Base-by-base conservation (phyloP, 164 flowering plant genomes). In the Annona squamosa region DNA sequence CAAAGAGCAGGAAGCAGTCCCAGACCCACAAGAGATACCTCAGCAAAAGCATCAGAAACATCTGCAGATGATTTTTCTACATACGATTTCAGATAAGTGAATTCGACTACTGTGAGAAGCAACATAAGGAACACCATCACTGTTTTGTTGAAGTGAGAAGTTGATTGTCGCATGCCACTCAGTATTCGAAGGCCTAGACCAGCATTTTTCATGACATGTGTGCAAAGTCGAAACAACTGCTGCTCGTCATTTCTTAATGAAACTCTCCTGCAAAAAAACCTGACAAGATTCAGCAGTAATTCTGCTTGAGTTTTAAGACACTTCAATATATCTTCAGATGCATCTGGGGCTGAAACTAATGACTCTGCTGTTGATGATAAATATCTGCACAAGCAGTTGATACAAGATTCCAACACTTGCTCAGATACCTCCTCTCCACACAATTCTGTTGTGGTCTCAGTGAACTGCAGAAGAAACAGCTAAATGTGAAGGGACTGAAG, bases 1-100 rank as follows among this genome's bases (percentile, higher is more conserved):
- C 97, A 93, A 42, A 95, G 87, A 75, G 88, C 70, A 19, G 99
- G 97, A 71, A 95, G 73, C 43, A 93, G 78, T 12, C 87, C 88
- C 73, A 91, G 80, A 75, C 81, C 73, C 16, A 77, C 73, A 73
- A 86, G 83, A 71, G 92, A 84, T 44, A 87, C 81, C 76, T 87
- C 88, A 65, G 85, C 69, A 61, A 76, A 70, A 43, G 75, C 81
- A 78, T 86, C 84, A 47, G 46, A 67, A 4, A 4, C 18, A 52
- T 6, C 70, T 79, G 76, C 77, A 73, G 66, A 48, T 57, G 68
- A 57, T 26, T 64, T 64, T 37, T 48, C 46, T 46, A 48, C 4
- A 72, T 72, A 46, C 3, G 68, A 65, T 17, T 48, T 71, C 16
- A 65, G 48, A 48, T 43, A 77, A 72, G 77, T 70, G 72, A 75